These are phyloP conservation scores for Porphyrellus cyaneotinctus DNA, from an alignment of 768 basidiomycete genomes.

Conservation along the genomic window DNA sequence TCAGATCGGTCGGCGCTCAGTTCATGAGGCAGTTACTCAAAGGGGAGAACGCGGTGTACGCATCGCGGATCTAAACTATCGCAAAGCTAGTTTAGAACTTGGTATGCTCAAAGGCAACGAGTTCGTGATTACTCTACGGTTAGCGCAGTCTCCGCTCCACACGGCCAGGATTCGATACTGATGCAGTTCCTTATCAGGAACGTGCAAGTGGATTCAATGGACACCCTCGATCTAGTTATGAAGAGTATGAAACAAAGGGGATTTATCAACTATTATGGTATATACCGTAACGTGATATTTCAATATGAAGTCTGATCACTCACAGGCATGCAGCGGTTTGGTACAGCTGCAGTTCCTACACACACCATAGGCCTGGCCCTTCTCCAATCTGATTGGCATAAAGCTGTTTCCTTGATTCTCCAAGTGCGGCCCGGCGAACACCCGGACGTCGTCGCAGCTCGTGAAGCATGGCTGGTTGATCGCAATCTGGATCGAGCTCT, in stretches of 20 bases:
- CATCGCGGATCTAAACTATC: conserved; percentile 84
- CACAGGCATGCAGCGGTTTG: conserved; percentile 96
- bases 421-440: conserved; percentile 86
- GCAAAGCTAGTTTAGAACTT: conserved; percentile 77
- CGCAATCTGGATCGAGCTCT: conserved; percentile 77
- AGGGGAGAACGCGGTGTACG: conserved; percentile 88
- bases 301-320: conserved; percentile 5
- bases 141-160: conserved; percentile 3
- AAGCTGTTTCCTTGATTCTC: conserved; percentile 79
- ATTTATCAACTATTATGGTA: conserved; percentile 98
- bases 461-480: conserved; percentile 87
- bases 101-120: conserved; percentile 97
- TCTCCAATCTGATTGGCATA: conserved; percentile 85
- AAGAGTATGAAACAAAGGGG: conserved; percentile 75
- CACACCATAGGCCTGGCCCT: conserved; percentile 91
- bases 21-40: conserved; percentile 55
- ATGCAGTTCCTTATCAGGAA: conserved; percentile 49
- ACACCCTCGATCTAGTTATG: conserved; percentile 72
- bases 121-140: conserved; percentile 94
- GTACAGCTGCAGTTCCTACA: conserved; percentile 93
- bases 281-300: background rate
- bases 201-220: conserved; percentile 71
- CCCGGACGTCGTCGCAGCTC: conserved; percentile 79
- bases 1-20: conserved; percentile 54
- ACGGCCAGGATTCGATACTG: conserved; percentile 11